phyloP scores from a whole-genome alignment of 2,329 filamentous ascomycete genomes.

The Fusarium fujikuroi region DNA sequence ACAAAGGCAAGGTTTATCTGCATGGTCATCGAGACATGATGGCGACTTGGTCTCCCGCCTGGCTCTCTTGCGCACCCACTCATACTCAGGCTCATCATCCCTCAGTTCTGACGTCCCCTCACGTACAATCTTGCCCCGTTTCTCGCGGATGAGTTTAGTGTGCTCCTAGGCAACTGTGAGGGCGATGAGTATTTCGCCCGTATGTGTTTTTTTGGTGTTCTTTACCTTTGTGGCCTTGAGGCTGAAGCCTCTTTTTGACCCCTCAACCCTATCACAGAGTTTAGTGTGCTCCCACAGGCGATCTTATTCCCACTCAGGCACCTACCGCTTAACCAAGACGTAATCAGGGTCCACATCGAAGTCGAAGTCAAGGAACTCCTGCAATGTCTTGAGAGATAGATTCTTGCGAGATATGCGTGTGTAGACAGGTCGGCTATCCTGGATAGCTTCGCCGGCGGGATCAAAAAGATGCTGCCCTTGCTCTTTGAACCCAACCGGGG shows the following conservation, averaged over 20 bases:
- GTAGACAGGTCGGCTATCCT: not conserved
- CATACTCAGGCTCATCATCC: not conserved
- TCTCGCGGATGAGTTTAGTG: not conserved
- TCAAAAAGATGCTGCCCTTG: rapidly evolving
- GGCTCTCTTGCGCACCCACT: rapidly evolving
- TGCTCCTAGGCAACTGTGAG: no score
- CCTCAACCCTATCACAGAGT: no score
- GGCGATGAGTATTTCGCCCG: no score
- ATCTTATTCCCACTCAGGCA: not conserved
- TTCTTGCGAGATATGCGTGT: not conserved
- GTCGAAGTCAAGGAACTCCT: not conserved
- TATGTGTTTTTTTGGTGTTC: no score
- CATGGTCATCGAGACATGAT: no score
- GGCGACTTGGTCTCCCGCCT: rapidly evolving
- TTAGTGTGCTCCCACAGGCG: not conserved
- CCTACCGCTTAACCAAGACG: not conserved
- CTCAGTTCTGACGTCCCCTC: rapidly evolving
- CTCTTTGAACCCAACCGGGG: rapidly evolving
- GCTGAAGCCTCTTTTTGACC: no score
- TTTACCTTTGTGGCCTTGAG: no score
- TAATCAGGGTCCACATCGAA: not conserved
- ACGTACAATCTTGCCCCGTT: rapidly evolving
- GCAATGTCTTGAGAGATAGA: not conserved
- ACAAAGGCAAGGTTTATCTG: no score
- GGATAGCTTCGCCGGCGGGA: rapidly evolving